phyloP scores from a whole-genome alignment of 1,284 basidiomycete genomes.

The Ganoderma boninense region DNA sequence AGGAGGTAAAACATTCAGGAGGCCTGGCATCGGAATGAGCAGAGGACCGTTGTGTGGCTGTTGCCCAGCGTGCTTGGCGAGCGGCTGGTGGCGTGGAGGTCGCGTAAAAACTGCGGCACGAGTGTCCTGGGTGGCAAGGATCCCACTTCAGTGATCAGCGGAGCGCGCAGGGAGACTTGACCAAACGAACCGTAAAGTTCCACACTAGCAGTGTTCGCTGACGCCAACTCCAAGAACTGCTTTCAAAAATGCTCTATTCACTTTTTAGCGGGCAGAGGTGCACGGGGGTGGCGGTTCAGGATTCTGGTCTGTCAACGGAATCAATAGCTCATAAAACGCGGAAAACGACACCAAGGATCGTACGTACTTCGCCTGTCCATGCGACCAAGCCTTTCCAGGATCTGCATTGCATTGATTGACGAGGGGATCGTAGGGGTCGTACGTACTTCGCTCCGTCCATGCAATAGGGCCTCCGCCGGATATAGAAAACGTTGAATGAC shows the following conservation, averaged over 20 bases:
- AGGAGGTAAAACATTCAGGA: neutral
- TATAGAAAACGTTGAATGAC: neutral
- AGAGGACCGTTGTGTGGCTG: neutral
- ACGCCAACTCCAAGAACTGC: neutral
- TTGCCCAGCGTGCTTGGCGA: slow-evolving; percentile 2
- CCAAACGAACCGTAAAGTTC: neutral
- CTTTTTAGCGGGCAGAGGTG: neutral
- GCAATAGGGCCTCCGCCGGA: neutral
- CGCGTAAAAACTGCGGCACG: neutral
- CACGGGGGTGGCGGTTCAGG: neutral
- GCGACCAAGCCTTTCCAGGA: too few relatives aligned
- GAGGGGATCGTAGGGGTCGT: too few relatives aligned
- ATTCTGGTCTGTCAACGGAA: neutral
- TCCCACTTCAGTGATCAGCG: neutral
- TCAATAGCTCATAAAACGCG: neutral
- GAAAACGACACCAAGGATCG: too few relatives aligned
- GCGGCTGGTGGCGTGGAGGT: neutral
- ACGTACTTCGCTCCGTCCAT: neutral
- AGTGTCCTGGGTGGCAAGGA: too few relatives aligned
- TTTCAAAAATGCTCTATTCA: neutral
- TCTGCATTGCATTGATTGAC: too few relatives aligned
- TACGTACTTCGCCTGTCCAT: too few relatives aligned
- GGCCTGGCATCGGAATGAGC: neutral
- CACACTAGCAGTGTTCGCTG: neutral
- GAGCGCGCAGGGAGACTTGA: neutral